Base-by-base conservation (phyloP, 768 basidiomycete species). In the Suillus fuscotomentosus region DNA sequence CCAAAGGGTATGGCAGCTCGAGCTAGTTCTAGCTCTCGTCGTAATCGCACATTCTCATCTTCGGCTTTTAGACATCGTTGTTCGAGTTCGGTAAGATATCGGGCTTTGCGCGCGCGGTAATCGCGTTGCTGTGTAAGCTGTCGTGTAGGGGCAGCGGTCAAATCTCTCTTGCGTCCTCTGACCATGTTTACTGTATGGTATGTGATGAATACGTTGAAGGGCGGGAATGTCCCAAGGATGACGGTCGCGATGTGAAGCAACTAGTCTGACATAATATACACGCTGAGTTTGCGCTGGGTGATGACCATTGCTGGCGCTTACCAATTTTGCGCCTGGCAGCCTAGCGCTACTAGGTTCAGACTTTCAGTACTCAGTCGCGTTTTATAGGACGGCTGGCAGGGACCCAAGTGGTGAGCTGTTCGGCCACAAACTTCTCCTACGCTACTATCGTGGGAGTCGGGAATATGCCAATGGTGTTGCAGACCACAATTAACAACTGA, bases 161-260 rank as follows among this genome's bases (percentile, higher is more conserved):
- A 74, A 75, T 89, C 86, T 74, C 86, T 87, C 75, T 87, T 86
- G 69, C 87, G 84, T 50, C 87, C 87, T 74, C 87, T 80, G 60
- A 86, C 84, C 87, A 89, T 88, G 66, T 65, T 55, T 59, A 50
- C 67, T 27, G 27, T 27, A 42, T 42, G 17, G 5, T 20, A 39
- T 24, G 39, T 17, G 38, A 38, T 22, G 15, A 17, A 41, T 57
- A 17, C 22, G n/a, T 24, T 7, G 22, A 20, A 41, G 17, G 34
- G 20, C 6, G 41, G 17, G 24, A 22, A 14, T 22, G 8, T 9
- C 15, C n/a, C 14, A 41, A 42, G 6, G 15, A 27, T 24, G 22
- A 39, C 8, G 22, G 17, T 39, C 6, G 17, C 20, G 4, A 14
- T 38, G n/a, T 36, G n/a, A 17, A 55, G 20, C n/a, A n/a, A 45